Base-by-base conservation (phyloP, 768 basidiomycete genomes). In the Leccinellum luteum region DNA sequence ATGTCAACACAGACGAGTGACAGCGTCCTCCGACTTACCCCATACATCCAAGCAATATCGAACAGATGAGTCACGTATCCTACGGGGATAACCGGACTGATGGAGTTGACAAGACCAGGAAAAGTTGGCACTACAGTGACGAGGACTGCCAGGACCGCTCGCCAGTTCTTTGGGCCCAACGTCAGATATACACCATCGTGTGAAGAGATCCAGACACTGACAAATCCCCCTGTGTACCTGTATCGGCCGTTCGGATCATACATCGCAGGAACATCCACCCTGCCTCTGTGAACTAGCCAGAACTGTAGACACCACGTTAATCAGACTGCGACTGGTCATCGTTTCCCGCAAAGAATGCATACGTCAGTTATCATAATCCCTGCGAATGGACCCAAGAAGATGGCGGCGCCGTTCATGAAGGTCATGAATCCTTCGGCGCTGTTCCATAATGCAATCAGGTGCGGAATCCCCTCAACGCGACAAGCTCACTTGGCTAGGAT, bases 341-440 rank as follows among this genome's bases (percentile, higher is more conserved):
- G n/a, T 10, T 19, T 15, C 21, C 21, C 6, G 21, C 25, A 48
- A 5, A n/a, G 6, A 32, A 30, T 14, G 74, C 86, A 61, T 64
- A 87, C 78, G 52, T 81, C 80, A 23, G 77, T 75, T 56, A 82
- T 79, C 78, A 87, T 81, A 54, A 94, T 85, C 23, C 87, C 89
- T 31, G 88, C 85, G 61, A 96, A 87, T 1, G 93, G 93, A 0
- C 90, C 90, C 21, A 95, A 76, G 69, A 96, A 92, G 21, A 94
- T 86, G 0, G 91, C 87, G 66, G 93, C 94, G 3, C 90, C 91
- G 23, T 79, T 81, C 85, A 92, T 88, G 73, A 93, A 92, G 14
- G 76, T 75, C 64, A 92, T 67, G 73, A 92, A 92, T 1, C 83
- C 83, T 31, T 83, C 76, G 0, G 87, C 90, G 23, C 69, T 70